These are phyloP conservation scores for Solanum tacnaense DNA, from an alignment of 257 asterid species.

Conservation along the genomic window DNA sequence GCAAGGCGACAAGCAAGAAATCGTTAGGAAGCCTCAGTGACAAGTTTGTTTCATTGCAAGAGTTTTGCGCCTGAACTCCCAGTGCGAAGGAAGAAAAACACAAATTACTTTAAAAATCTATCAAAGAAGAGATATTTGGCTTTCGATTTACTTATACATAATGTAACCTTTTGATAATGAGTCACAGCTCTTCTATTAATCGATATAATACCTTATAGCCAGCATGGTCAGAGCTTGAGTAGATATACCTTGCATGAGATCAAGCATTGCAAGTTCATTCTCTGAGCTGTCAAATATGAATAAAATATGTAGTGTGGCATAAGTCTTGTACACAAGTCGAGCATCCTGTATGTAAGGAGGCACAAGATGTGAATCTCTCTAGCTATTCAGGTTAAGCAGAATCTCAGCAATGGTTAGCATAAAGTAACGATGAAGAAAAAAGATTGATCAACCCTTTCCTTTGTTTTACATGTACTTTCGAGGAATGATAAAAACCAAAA, in stretches of 20 bases:
- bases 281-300: conserved; percentile 75
- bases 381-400: not conserved
- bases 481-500: not conserved
- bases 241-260: conserved; percentile 88
- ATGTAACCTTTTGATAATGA: not conserved
- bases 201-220: not conserved
- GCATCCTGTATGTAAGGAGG: conserved; percentile 46
- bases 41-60: not conserved
- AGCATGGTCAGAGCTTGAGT: not conserved
- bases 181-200: not conserved
- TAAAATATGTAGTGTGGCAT: conserved; percentile 75
- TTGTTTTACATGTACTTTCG: not conserved
- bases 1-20: not conserved
- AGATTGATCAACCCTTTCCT: not conserved
- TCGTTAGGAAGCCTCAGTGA: not conserved
- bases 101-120: not conserved
- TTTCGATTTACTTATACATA: not conserved
- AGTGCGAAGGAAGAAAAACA: not conserved
- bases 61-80: not conserved
- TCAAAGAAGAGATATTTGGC: not conserved
- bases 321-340: conserved; percentile 78
- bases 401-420: not conserved
- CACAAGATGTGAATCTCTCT: not conserved
- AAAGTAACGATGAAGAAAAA: not conserved
- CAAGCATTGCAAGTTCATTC: conserved; percentile 97